Conservation (phyloP, 2,329 filamentous ascomycete genomes). For the Zasmidium cellare region DNA sequence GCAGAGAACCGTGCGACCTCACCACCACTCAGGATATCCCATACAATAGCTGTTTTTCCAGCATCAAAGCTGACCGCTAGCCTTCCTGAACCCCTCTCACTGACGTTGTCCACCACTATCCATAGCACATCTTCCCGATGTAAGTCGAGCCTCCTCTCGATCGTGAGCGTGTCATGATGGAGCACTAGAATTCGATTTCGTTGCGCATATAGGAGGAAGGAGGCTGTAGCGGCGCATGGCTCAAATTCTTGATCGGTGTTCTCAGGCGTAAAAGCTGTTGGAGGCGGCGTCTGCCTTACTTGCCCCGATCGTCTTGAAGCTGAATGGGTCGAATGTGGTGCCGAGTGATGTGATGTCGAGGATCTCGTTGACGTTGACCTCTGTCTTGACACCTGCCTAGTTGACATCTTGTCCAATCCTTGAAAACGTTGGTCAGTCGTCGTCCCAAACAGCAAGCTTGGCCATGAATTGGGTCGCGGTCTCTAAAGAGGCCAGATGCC, state of each 20-base stretch:
- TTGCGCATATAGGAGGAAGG: slow-evolving; percentile 86
- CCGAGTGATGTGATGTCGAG: slow-evolving; percentile 30
- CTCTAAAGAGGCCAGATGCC: slow-evolving; percentile 21
- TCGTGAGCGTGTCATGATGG: slow-evolving; percentile 86
- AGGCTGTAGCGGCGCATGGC: slow-evolving; percentile 85
- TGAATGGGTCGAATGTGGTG: slow-evolving; percentile 28
- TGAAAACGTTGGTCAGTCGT: slow-evolving; percentile 25
- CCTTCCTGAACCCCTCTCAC: slow-evolving; percentile 79
- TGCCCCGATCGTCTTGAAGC: slow-evolving; percentile 7
- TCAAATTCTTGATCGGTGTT: slow-evolving; percentile 64
- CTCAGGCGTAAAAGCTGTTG: slow-evolving; percentile 46
- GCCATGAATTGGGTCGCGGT: slow-evolving; percentile 21
- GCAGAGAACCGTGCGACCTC: slow-evolving; percentile 91
- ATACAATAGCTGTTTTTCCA: slow-evolving; percentile 89
- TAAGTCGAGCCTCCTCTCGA: slow-evolving; percentile 81
- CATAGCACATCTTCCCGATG: slow-evolving; percentile 82
- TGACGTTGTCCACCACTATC: slow-evolving; percentile 86
- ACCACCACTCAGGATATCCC: slow-evolving; percentile 90
- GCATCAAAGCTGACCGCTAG: slow-evolving; percentile 91
- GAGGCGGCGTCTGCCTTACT: slow-evolving; percentile 38
- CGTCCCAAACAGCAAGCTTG: slow-evolving; percentile 21
- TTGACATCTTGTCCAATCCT: slow-evolving; percentile 42
- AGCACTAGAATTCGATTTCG: slow-evolving; percentile 80
- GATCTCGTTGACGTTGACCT: slow-evolving; percentile 40
- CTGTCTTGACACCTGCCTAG: slow-evolving; percentile 41